Percentiles rank a stretch among this genome's conserved stretches.
Evolutionary conservation across 2,329 filamentous ascomycete species (phyloP).

Genomic region (Aspergillus glaucus): DNA sequence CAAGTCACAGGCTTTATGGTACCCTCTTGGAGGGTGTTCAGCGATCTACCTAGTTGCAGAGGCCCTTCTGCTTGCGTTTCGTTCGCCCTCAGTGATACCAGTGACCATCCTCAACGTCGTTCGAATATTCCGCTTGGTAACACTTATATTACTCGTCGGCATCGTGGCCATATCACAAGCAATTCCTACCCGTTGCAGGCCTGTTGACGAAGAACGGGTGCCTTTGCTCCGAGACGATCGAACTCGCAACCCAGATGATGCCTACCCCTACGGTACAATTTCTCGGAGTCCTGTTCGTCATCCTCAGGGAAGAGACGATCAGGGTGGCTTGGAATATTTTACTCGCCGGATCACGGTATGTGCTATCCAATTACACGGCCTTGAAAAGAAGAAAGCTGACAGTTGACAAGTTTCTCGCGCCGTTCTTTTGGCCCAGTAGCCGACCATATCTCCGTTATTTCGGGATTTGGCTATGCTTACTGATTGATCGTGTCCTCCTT

Average conservation of each 20-base stretch:
- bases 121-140: constrained; percentile 10
- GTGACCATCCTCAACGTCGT: constrained; percentile 6
- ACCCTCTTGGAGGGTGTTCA: constrained; percentile 60
- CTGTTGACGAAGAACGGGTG: constrained; percentile 13
- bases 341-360: background rate
- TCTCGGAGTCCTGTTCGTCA: background rate
- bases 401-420: constrained; percentile 58
- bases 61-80: constrained; percentile 40
- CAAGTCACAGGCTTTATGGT: constrained; percentile 43
- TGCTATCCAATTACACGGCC: background rate
- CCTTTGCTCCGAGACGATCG: constrained; percentile 13
- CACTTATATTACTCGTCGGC: constrained; percentile 12
- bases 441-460: constrained; percentile 61
- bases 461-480: constrained; percentile 60
- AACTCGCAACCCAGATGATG: background rate
- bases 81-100: constrained; percentile 19
- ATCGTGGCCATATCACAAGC: constrained; percentile 6
- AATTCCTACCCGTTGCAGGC: constrained; percentile 1
- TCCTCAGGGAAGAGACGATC: background rate
- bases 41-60: constrained; percentile 54
- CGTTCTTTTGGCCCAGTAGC: constrained; percentile 70
- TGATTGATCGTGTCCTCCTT: constrained; percentile 66
- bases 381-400: constrained; percentile 4
- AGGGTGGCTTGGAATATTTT: background rate
- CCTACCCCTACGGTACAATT: constrained; percentile 14